Conservation (phyloP, 2,329 filamentous ascomycete species). For the Microsporum canis region DNA sequence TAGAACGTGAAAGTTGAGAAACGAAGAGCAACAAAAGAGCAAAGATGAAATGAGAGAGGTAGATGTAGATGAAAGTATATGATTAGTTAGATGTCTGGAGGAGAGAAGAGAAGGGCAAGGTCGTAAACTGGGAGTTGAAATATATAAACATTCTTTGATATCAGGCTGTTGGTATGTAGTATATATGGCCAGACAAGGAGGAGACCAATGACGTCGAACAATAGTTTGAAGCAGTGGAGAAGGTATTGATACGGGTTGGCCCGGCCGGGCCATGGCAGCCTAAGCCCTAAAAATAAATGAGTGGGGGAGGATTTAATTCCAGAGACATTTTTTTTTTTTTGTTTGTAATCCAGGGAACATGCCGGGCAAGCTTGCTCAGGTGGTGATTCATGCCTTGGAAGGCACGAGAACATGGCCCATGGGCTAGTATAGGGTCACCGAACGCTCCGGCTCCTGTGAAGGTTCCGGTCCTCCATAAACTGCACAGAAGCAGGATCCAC, state of each 20-base stretch:
- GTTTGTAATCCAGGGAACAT: not conserved
- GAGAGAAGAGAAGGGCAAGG: not conserved
- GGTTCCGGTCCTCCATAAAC: not conserved
- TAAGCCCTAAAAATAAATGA: not conserved
- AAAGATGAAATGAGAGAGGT: not conserved
- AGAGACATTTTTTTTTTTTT: not conserved
- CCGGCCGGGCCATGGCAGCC: conserved; percentile 3
- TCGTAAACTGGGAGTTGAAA: not conserved
- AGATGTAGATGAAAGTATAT: not conserved
- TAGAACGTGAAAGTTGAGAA: not conserved
- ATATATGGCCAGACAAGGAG: not conserved
- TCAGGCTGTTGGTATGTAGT: not conserved
- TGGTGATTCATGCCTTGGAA: not conserved
- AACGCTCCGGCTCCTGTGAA: not conserved
- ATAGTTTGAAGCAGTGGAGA: not conserved
- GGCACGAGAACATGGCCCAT: not conserved
- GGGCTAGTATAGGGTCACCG: not conserved
- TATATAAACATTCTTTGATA: not conserved
- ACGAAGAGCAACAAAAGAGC: not conserved
- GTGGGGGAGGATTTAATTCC: not conserved
- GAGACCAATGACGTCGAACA: not conserved
- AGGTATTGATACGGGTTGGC: not conserved
- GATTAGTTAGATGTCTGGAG: not conserved
- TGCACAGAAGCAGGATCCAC: not conserved
- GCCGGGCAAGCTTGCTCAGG: not conserved